Conservation (phyloP, 225 moss, liverwort and hornwort species). For the Pleurozium schreberi region DNA sequence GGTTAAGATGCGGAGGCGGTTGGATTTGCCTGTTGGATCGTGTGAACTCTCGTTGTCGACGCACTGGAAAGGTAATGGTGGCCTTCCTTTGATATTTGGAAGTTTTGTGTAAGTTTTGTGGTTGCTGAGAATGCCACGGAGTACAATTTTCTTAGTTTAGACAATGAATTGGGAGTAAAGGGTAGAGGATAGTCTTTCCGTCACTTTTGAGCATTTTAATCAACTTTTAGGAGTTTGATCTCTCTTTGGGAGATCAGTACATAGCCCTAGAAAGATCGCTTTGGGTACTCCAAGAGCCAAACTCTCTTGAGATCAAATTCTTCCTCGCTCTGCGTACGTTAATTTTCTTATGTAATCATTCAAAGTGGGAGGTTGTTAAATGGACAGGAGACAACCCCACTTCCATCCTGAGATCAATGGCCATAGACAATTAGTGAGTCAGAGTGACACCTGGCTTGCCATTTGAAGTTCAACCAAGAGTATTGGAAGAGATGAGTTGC, state of each 20-base stretch:
- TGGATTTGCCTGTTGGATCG: conserved; percentile 63
- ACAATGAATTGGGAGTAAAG: neutral
- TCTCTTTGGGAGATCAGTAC: neutral
- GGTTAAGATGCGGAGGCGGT: conserved; percentile 20
- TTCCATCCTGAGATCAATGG: neutral
- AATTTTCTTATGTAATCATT: neutral
- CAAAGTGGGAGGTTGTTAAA: neutral
- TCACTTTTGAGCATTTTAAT: neutral
- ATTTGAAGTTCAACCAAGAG: neutral
- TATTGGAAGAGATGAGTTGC: neutral
- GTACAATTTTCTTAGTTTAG: neutral
- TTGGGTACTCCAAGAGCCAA: neutral
- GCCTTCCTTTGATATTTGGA: neutral
- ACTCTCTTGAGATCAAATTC: neutral
- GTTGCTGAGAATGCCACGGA: neutral
- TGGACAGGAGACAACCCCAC: neutral
- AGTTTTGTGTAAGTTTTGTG: neutral
- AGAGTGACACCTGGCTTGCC: neutral
- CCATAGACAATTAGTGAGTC: neutral
- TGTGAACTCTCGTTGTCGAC: conserved; percentile 55
- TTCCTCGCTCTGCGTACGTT: neutral
- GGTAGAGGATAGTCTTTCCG: neutral
- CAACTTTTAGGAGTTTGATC: neutral
- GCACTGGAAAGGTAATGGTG: conserved; percentile 13
- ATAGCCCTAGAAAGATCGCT: neutral